Evolutionary conservation across 768 basidiomycete genomes (phyloP).

Genomic region (Ephemerocybe angulata): DNA sequence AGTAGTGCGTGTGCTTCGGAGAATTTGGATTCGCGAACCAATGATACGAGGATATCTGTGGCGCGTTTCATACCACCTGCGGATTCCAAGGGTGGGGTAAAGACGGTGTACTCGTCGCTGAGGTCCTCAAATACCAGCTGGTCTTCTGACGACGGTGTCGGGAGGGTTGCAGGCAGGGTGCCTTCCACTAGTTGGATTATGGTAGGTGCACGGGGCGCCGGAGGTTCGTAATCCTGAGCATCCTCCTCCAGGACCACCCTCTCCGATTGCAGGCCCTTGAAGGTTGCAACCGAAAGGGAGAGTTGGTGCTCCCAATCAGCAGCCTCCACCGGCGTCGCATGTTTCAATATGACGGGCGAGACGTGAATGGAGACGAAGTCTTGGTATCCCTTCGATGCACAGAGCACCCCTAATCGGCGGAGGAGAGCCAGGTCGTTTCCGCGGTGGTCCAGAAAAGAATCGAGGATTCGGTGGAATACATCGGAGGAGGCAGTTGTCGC

Average conservation of each 20-base stretch:
- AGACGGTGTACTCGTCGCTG: conserved; percentile 20
- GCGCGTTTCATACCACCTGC: no score
- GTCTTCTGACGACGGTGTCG: conserved; percentile 19
- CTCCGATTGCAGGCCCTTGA: not conserved
- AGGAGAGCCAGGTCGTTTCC: not conserved
- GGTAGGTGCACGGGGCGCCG: conserved; percentile 14
- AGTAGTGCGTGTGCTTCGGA: conserved; percentile 13
- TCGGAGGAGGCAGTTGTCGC: not conserved
- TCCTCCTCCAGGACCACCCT: conserved; percentile 28
- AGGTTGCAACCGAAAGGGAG: not conserved
- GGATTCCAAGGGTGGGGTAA: conserved; percentile 3
- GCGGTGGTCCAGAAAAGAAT: not conserved
- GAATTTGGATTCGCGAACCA: conserved; percentile 20
- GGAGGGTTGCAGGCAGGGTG: conserved; percentile 27
- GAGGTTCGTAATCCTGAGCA: conserved; percentile 25
- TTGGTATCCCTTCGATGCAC: conserved; percentile 9
- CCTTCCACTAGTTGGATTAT: conserved; percentile 25
- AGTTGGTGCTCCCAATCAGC: conserved; percentile 2
- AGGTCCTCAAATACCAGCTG: conserved; percentile 33
- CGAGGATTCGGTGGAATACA: conserved; percentile 1
- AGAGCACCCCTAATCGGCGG: conserved; percentile 4
- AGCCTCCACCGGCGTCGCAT: not conserved
- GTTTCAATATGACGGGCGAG: not conserved
- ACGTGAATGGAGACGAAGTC: conserved; percentile 5
- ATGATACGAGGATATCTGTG: conserved; percentile 16